Base-by-base conservation (phyloP, 2,329 filamentous ascomycete genomes). In the Hypomyces rosellus region DNA sequence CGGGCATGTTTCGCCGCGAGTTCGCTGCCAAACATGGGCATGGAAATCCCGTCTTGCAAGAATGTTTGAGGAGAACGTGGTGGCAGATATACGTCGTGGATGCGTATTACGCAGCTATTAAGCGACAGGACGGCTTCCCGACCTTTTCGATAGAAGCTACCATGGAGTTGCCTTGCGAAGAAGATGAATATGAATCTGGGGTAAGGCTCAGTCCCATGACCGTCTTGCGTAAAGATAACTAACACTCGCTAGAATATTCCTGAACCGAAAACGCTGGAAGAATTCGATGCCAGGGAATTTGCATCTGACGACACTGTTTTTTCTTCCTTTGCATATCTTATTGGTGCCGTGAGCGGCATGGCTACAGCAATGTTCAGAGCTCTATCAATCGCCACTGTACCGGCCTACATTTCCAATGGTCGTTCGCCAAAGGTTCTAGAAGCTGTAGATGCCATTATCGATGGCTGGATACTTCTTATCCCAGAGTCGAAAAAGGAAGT, bases 61-160 rank as follows among this genome's bases (percentile, higher is more conserved):
- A 89, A 59, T 80, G 75, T 55, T 76, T 82, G 71, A 75, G 85
- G 45, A 74, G 85, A 39, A 88, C 84, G 1, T 89, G 85, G 85
- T 89, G 85, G 85, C 78, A 81, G 59, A 61, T 88, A 37, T 86
- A 78, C 57, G 74, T 80, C 5, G 68, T 81, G 1, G 85, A 88
- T 61, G 80, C 77, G 36, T 64, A 61, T n/a, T 66, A 66, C 9
- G 61, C 63, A 0, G 66, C 61, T 1, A 70, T 66, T 0, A 34
- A 61, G 20, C 59, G 65, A 0, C 58, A 49, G 0, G 55, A 59
- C 44, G 59, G 54, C 0, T 65, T 70, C 13, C 54, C 58, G 1
- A 59, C 61, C 0, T 45, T 61, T 1, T 67, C 69, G 37, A 66
- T 84, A 1, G 65, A 73, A 2, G 72, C 74, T 1, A 78, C 81